A percentile compares a stretch with the other conserved stretches of the same genome.
phyloP scores from a whole-genome alignment of 176 grass and related monocot species.

The Bolboschoenus planiculmis region DNA sequence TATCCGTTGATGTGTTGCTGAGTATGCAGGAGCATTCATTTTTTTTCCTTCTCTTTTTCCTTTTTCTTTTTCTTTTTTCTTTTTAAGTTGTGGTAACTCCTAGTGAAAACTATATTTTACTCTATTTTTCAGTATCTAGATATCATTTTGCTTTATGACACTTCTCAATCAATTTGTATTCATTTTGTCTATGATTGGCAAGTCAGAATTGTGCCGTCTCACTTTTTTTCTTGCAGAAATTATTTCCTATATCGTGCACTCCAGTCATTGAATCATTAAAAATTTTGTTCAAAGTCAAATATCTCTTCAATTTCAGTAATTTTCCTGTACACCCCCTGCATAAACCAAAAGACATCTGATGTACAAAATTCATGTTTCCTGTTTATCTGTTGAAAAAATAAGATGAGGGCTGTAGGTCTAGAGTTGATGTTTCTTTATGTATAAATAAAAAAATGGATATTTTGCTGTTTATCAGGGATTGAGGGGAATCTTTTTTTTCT shows the following conservation, averaged over 20 bases:
- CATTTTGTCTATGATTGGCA: constrained; percentile 9
- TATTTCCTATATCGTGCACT: not conserved
- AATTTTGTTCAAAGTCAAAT: not conserved
- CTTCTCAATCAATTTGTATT: not conserved
- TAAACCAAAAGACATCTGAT: not conserved
- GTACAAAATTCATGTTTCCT: not conserved
- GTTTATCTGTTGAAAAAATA: not conserved
- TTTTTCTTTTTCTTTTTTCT: not conserved
- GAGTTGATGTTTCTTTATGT: not conserved
- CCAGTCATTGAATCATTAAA: not conserved
- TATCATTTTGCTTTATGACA: not conserved
- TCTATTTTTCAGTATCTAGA: not conserved
- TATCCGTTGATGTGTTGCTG: not conserved
- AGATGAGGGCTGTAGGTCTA: not conserved
- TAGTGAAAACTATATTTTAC: not conserved
- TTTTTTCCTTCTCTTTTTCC: not conserved
- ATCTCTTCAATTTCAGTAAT: not conserved
- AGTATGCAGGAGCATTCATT: not conserved
- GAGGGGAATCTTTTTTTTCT: not conserved
- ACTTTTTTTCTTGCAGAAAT: not conserved
- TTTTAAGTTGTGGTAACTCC: not conserved
- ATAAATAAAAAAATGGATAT: not conserved
- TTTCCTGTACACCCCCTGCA: not conserved
- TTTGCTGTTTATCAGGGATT: not conserved
- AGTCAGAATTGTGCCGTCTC: not conserved